These are phyloP conservation scores for Solanum hybrid DNA, from an alignment of 305 asterid genomes.

Conservation along the genomic window DNA sequence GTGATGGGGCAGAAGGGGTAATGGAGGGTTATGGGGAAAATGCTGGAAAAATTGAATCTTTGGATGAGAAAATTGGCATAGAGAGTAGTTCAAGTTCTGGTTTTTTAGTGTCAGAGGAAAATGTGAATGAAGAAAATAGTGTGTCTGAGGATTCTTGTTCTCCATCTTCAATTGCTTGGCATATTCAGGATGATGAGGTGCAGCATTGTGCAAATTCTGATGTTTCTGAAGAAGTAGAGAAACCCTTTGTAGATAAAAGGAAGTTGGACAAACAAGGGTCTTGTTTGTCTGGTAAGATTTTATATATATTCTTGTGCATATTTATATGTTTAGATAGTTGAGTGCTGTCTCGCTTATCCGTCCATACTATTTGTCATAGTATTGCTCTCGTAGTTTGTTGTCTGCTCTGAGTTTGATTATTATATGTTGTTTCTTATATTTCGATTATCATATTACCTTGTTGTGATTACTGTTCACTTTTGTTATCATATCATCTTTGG, in stretches of 20 bases:
- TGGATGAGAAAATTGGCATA: conserved; percentile 29
- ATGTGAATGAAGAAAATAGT: conserved; percentile 34
- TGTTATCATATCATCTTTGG: not conserved
- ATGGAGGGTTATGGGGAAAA: conserved; percentile 3
- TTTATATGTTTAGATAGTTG: not conserved
- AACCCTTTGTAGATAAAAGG: conserved; percentile 26
- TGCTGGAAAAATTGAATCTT: conserved; percentile 7
- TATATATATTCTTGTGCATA: not conserved
- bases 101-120: conserved; percentile 42
- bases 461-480: not conserved
- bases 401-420: not conserved
- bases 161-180: conserved; percentile 37
- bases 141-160: conserved; percentile 46
- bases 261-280: conserved; percentile 48
- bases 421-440: not conserved
- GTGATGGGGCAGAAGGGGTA: not conserved
- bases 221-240: conserved; percentile 28
- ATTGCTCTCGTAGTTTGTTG: not conserved
- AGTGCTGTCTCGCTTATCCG: not conserved
- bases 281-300: conserved; percentile 36
- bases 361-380: not conserved
- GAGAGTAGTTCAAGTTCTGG: conserved; percentile 46
- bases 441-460: not conserved
- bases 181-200: conserved; percentile 18
- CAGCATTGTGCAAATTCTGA: conserved; percentile 21